Base-by-base conservation (phyloP, 768 basidiomycete species). In the Cubamyces lactineus region DNA sequence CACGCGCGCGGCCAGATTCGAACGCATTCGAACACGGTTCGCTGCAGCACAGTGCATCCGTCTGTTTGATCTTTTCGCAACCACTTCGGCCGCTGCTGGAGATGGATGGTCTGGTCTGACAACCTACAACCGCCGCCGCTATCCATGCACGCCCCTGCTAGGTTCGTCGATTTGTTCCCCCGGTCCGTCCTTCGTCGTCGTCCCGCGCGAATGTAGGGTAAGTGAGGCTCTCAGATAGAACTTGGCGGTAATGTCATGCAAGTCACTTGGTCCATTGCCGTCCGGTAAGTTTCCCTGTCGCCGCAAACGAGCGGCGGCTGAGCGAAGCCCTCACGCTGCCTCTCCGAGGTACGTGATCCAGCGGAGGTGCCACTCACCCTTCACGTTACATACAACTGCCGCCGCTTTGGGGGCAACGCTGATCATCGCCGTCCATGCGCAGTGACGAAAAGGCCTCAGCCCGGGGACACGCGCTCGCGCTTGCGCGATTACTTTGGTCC, bases 351-450 rank as follows among this genome's bases (percentile, higher is more conserved):
- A 16, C 47, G 49, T 62, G 54, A 56, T 47, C 49, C 19, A 42
- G 55, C 42, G 49, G 30, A 52, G 47, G 55, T 51, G 49, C 59
- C 59, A 61, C 46, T 49, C 19, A 24, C 53, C 21, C 16, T 46
- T 39, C 42, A 19, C 23, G 17, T 53, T 39, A 39, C 52, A 47
- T 38, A 57, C 30, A 15, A 19, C 23, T 38, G 19, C 42, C 26
- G 38, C 59, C 41, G 26, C 42, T 21, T 34, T 45, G 43, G 23
- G 21, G 53, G 51, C 55, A 50, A 57, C 55, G 61, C 61, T 28
- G 61, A 62, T 62, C 61, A 49, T 49, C 55, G 61, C 61, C 19
- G 61, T 57, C 57, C 61, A 49, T 49, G 23, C 48, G 48, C 48
- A 49, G 26, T 49, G 48, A 47, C 46, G 46, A n/a, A 23, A 47